phyloP scores from a whole-genome alignment of 352 stramenopile genomes.

The Phytophthora brassicae region DNA sequence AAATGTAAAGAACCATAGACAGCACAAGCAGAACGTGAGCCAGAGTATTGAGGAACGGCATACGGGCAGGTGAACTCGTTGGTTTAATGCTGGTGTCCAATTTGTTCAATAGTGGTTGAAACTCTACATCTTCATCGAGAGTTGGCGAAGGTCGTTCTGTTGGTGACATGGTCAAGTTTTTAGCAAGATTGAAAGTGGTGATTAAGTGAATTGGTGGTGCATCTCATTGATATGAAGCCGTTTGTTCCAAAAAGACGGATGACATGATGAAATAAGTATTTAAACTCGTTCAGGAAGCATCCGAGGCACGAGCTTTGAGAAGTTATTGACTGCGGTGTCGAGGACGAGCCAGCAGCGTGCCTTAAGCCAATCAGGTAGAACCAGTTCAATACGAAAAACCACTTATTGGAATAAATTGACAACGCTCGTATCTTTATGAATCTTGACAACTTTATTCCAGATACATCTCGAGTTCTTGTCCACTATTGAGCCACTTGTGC shows the following conservation, averaged over 20 bases:
- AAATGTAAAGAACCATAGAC: slow-evolving; percentile 44
- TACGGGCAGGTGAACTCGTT: not conserved
- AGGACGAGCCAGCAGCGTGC: slow-evolving; percentile 20
- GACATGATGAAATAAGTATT: slow-evolving; percentile 11
- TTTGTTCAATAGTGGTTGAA: too few species aligned
- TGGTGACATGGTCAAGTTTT: too few species aligned
- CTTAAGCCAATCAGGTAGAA: slow-evolving; percentile 28
- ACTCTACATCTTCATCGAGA: too few species aligned
- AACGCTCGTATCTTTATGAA: too few species aligned
- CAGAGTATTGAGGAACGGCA: slow-evolving; percentile 21
- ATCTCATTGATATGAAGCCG: slow-evolving; percentile 5
- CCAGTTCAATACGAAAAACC: slow-evolving; percentile 16
- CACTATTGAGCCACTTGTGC: slow-evolving; percentile 23
- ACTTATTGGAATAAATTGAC: too few species aligned
- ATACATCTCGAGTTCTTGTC: slow-evolving; percentile 23
- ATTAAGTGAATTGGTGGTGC: slow-evolving; percentile 6
- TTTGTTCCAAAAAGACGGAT: too few species aligned
- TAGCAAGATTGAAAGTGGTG: too few species aligned
- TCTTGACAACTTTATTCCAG: slow-evolving; percentile 12
- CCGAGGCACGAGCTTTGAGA: slow-evolving; percentile 28
- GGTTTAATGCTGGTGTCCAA: not conserved
- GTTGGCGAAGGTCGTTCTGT: slow-evolving; percentile 15
- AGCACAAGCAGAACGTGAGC: slow-evolving; percentile 36
- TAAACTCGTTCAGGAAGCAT: slow-evolving; percentile 10
- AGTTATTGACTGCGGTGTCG: slow-evolving; percentile 30